Evolutionary conservation across 176 grass and related monocot species (phyloP), one percentile per base, ranked within the genome.

Genomic region (Juncus effusus): DNA sequence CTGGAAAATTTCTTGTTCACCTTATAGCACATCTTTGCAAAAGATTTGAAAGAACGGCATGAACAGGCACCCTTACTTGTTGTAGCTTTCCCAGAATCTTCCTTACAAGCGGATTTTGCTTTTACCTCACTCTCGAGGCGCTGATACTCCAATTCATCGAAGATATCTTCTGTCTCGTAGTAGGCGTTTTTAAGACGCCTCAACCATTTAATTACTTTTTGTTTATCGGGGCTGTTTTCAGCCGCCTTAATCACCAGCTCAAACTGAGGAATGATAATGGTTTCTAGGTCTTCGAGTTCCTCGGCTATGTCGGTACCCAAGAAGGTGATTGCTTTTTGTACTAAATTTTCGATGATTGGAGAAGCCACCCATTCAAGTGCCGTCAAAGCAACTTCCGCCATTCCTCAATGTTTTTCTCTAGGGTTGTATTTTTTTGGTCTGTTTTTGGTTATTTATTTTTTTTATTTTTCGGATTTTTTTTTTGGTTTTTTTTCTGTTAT

Each of bases 121-220:
- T 38, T 38, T 38, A 3, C 13, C 59, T 62, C 10, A 1, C n/a
- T 28, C 19, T 52, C 16, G 9, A 67, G 36, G 2, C 40, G 28
- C 13, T 67, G 10, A 13, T 67, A 67, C 42, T 67, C 16, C 6
- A 50, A 10, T 19, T 50, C 42, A 5, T 67, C 64, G 38, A 67
- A 41, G 2, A 37, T 16, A 52, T 67, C 64, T 41, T 67, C 64
- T 9, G 11, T 41, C 8, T 53, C 64, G 2, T 53, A 47, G 40
- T 67, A 67, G 7, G 64, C 64, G 13, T 67, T n/a, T 67, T 67
- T 16, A 5, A 67, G 12, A 9, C 64, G 40, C 64, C 45, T 38
- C 64, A 67, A 41, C 64, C 64, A 67, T 38, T 40, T 61, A 38
- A 11, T 0, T 11, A 61, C 7, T 59, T 5, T 9, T 7, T 14